Base-by-base conservation (phyloP, 495 filamentous ascomycete genomes). In the Xylaria castorea region DNA sequence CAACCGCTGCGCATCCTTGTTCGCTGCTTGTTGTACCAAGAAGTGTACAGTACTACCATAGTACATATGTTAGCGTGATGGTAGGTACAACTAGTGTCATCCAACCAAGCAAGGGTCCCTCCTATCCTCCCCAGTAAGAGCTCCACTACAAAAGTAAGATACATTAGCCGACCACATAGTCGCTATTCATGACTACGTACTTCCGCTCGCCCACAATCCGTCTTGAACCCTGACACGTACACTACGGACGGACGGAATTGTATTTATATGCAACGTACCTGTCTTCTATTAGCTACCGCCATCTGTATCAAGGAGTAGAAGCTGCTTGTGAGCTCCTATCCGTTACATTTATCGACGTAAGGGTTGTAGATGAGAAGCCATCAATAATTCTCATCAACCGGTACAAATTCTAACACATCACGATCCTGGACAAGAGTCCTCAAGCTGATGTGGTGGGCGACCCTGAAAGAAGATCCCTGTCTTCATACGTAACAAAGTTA, bases 181-280 rank as follows among this genome's bases (percentile, higher is more conserved):
- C n/a, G 4, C 50, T 57, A 42, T 36, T 20, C 46, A 48, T 42
- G 38, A 42, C 5, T 32, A n/a, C n/a, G n/a, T 34, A n/a, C 42
- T 68, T 68, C 66, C 66, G 66, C 34, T 68, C 66, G 36, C 66
- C 66, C 66, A 68, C 66, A 68, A 57, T 20, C 66, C 66, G 50
- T 38, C 63, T 0, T 46, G 1, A 44, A 44, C 61, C 36, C 20
- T 42, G 38, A 30, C 38, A 64, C n/a, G 36, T 44, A 38, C n/a
- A n/a, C n/a, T n/a, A n/a, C 38, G 38, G n/a, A 64, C 38, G 61
- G 61, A 44, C 38, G 38, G 38, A 64, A 44, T 30, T 30, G 22
- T 44, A 44, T 36, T 62, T 25, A 25, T 64, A 44, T 44, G 38
- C 61, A 27, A 44, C 34, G 18, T 63, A 63, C 4, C 9, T 4